Base-by-base conservation (phyloP, 2,329 filamentous ascomycete species). In the Ascosphaera apis region DNA sequence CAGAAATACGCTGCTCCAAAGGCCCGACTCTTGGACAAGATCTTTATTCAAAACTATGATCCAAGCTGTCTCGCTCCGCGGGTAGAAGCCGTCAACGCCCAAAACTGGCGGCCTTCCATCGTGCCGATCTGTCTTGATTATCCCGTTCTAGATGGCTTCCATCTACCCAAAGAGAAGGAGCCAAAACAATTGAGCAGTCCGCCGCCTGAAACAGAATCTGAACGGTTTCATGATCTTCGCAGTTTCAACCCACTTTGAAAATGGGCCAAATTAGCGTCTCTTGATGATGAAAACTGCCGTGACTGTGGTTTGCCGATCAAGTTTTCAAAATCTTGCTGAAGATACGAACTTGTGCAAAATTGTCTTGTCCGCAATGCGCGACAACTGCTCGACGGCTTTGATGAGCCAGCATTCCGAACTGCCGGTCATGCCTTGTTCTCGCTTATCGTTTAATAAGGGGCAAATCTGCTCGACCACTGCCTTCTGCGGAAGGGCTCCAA, bases 1-100 rank as follows among this genome's bases (percentile, higher is more conserved):
- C 61, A 64, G 42, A 57, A 60, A 1, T 84, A 73, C 44, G 60
- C 66, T 0, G 52, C 50, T 25, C 55, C 57, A 0, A 69, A 69
- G 40, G 55, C 60, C 12, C 60, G 66, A 19, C 48, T 54, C 4
- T 36, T 52, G 4, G 50, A 53, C 35, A 41, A 44, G 27, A 43
- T 39, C 13, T 53, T 46, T 37, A 53, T 53, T 23, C 41, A 44
- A 13, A 35, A 23, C 8, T 52, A 48, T 33, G 46, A 52, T 15
- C 31, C 37, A 16, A 45, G 42, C 12, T 40, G 38, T 11, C 43
- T 53, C 12, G 33, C 37, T 8, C 39, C 41, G 7, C 25, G 46
- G 23, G 44, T 41, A 15, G 40, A 44, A 4, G 21, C 28, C 15
- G 41, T 43, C 15, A 44, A 42, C 16, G 48, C 41, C 21, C 33